A percentile compares a stretch with the other conserved stretches of the same genome.
Evolutionary conservation across 1,284 basidiomycete species (phyloP).

Genomic region (Hymenochaete sp.): DNA sequence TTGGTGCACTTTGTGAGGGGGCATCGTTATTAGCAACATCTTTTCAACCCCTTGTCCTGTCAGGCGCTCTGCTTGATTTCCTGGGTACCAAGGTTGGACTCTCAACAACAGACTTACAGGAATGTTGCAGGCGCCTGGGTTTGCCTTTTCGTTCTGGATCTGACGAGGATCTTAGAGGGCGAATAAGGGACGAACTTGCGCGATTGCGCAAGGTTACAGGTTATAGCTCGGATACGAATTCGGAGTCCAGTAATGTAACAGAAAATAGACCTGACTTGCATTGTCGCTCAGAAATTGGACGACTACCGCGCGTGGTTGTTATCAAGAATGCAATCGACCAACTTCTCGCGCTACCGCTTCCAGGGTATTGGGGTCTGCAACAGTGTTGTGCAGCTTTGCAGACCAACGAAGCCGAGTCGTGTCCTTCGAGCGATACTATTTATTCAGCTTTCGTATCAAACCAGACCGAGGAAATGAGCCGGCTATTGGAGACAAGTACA

Average conservation of each 20-base stretch:
- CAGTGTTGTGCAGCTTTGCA: conserved; percentile 30
- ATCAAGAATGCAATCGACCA: conserved; percentile 37
- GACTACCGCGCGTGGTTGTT: conserved; percentile 35
- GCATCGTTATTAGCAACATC: conserved; percentile 38
- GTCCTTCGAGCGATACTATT: conserved; percentile 34
- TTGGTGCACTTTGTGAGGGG: conserved; percentile 39
- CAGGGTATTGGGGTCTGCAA: conserved; percentile 39
- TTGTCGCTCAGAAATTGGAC: conserved; percentile 30
- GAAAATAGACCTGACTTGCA: too few relatives aligned
- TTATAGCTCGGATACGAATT: background rate
- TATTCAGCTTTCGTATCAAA: conserved; percentile 26
- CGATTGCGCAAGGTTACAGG: conserved; percentile 19
- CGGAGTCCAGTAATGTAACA: background rate
- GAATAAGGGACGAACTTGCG: conserved; percentile 30
- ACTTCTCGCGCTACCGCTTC: conserved; percentile 38
- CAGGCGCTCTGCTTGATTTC: conserved; percentile 36
- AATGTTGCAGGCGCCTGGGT: conserved; percentile 32
- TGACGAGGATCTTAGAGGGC: conserved; percentile 29
- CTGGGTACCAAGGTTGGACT: conserved; percentile 28
- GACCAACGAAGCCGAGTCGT: conserved; percentile 14
- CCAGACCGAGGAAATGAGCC: conserved; percentile 20
- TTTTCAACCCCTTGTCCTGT: conserved; percentile 39
- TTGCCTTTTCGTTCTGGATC: conserved; percentile 29
- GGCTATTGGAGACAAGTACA: conserved; percentile 29
- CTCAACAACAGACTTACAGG: conserved; percentile 31